Evolutionary conservation across 2,329 filamentous ascomycete genomes (phyloP).

Genomic region (Colletotrichum tabaci): DNA sequence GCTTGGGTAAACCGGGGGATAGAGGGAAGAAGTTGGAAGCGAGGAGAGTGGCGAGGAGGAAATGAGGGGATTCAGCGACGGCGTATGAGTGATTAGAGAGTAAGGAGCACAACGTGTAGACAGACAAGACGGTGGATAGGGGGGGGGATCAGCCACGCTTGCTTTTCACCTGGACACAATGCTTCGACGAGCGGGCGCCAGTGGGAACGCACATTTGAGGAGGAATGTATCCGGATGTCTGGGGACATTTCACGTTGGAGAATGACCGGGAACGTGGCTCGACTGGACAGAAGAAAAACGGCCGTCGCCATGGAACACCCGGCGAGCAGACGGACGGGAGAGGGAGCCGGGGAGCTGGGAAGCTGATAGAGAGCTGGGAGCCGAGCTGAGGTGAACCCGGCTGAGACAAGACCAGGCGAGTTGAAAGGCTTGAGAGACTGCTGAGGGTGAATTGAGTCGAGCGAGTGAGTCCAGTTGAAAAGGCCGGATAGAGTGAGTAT

Average conservation of each 20-base stretch:
- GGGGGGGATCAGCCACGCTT: not conserved
- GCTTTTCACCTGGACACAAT: constrained; percentile 15
- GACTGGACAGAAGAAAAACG: constrained; percentile 5
- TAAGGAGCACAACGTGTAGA: not conserved
- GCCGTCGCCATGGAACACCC: constrained; percentile 3
- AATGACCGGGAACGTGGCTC: not conserved
- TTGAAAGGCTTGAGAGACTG: not conserved
- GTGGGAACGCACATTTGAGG: not conserved
- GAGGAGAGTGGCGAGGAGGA: not conserved
- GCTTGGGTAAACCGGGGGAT: not conserved
- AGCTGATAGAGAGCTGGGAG: not conserved
- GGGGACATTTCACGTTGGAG: not conserved
- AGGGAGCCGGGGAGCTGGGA: not conserved
- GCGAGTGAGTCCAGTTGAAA: too few relatives aligned
- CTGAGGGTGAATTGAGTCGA: not conserved
- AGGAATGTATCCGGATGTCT: not conserved
- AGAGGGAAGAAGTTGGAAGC: not conserved
- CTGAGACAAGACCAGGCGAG: not conserved
- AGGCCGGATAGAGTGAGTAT: not conserved
- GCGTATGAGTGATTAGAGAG: not conserved
- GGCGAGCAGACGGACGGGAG: not conserved
- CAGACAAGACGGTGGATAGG: not conserved
- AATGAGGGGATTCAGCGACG: not conserved
- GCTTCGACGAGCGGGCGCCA: constrained; percentile 13
- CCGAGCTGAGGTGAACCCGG: too few relatives aligned